Evolutionary conservation across 306 rosid species (phyloP).

Genomic region (Delonix regia): DNA sequence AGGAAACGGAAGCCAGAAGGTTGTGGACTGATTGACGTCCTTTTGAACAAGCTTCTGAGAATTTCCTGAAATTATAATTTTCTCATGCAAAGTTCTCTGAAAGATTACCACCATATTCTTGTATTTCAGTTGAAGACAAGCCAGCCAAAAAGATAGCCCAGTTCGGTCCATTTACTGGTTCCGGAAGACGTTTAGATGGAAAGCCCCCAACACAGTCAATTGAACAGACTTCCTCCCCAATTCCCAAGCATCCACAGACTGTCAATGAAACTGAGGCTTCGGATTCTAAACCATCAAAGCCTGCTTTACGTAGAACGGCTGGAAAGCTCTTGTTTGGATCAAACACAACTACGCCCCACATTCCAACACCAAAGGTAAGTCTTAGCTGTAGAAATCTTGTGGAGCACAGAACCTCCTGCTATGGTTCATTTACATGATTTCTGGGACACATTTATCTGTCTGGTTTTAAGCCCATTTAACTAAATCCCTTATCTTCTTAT

Average conservation of each 20-base stretch:
- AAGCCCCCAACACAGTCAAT: constrained; percentile 41
- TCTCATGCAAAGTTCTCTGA: neutral
- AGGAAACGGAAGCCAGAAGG: constrained; percentile 42
- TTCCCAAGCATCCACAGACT: constrained; percentile 34
- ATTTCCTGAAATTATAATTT: neutral
- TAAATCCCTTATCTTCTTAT: neutral
- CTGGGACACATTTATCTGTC: neutral
- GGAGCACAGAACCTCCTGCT: neutral
- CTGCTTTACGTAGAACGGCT: too few relatives aligned
- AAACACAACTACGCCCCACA: too few relatives aligned
- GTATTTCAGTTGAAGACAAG: constrained; percentile 51
- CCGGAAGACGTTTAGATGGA: constrained; percentile 59
- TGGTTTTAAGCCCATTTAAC: neutral
- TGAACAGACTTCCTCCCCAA: constrained; percentile 39
- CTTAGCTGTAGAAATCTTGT: too few relatives aligned
- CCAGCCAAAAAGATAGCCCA: constrained; percentile 38
- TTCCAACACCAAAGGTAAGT: too few relatives aligned
- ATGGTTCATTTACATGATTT: neutral
- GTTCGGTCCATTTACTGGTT: constrained; percentile 53
- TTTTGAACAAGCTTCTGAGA: neutral
- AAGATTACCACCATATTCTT: constrained; percentile 8
- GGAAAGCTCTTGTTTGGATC: too few relatives aligned
- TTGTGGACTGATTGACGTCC: neutral
- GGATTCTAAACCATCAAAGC: constrained; percentile 29
- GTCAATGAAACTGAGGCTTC: constrained; percentile 37